phyloP scores from a whole-genome alignment of 768 basidiomycete species.

The Termitomyces sp. region DNA sequence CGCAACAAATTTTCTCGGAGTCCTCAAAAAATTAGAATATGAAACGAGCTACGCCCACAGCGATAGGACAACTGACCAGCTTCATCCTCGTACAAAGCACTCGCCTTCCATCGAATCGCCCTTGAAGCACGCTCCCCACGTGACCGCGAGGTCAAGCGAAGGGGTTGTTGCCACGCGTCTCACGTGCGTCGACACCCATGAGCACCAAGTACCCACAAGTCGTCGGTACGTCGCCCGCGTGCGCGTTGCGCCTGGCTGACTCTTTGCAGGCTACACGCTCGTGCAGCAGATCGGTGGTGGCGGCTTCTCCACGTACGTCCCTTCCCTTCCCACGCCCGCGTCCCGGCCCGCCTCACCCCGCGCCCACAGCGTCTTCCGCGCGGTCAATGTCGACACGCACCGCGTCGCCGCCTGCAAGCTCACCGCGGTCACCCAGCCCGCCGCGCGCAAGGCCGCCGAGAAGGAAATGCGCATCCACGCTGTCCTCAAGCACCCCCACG shows the following conservation, averaged over 20 bases:
- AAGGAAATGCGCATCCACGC: conserved; percentile 92
- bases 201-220: conserved; percentile 33
- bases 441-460: conserved; percentile 74
- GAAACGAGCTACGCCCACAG: no score
- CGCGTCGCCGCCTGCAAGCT: conserved; percentile 87
- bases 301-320: conserved; percentile 72
- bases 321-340: neutral
- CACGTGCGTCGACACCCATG: neutral
- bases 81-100: no score
- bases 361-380: conserved; percentile 68
- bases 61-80: no score
- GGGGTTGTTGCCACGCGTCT: no score
- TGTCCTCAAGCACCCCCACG: conserved; percentile 69
- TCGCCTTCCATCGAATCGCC: no score
- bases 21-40: no score
- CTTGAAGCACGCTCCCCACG: no score
- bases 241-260: neutral
- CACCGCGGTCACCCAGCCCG: conserved; percentile 55
- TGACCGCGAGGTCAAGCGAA: no score
- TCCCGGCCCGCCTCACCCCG: neutral
- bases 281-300: conserved; percentile 80
- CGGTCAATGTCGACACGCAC: conserved; percentile 61
- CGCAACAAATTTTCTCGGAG: no score
- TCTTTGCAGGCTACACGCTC: conserved; percentile 60
- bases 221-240: conserved; percentile 25